Evolutionary conservation across 805 yeast genomes (phyloP).

Genomic region (Candida mattraensis): DNA sequence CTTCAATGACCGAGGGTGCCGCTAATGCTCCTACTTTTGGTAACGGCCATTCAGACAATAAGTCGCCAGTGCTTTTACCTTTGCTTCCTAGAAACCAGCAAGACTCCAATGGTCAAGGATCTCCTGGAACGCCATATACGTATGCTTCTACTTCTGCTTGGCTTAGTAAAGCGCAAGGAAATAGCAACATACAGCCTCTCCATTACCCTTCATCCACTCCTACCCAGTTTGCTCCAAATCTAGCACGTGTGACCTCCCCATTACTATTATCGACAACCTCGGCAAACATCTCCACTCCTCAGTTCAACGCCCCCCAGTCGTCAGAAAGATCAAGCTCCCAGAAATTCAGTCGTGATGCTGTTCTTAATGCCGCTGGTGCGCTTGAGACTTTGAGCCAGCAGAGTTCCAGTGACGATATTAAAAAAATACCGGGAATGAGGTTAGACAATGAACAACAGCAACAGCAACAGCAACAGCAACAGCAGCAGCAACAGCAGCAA

Average conservation of each 20-base stretch:
- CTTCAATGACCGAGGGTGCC: constrained; percentile 12
- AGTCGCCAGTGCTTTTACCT: constrained; percentile 42
- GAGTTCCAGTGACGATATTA: constrained; percentile 24
- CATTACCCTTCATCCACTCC: constrained; percentile 72
- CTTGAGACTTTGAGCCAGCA: constrained; percentile 40
- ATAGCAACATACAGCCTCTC: constrained; percentile 46
- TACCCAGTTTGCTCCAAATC: constrained; percentile 65
- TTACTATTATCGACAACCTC: constrained; percentile 54
- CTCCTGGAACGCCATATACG: constrained; percentile 31
- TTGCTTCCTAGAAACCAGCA: constrained; percentile 39
- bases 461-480: constrained; percentile 11
- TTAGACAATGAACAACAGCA: constrained; percentile 24
- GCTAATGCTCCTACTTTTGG: constrained; percentile 8
- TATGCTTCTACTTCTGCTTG: constrained; percentile 30
- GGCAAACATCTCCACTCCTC: constrained; percentile 30
- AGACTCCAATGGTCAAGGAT: constrained; percentile 14
- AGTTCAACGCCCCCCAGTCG: constrained; percentile 40
- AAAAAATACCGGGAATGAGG: constrained; percentile 34
- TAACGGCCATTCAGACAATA: constrained; percentile 6
- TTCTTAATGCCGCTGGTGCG: constrained; percentile 41
- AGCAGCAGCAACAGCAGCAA: constrained; percentile 22
- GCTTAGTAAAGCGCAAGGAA: constrained; percentile 29
- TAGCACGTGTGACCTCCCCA: constrained; percentile 65
- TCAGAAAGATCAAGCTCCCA: constrained; percentile 33
- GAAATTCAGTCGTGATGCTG: constrained; percentile 33